Evolutionary conservation across 768 basidiomycete species (phyloP), one percentile per base, ranked within the genome.

Genomic region (Amanita subjunquillea): DNA sequence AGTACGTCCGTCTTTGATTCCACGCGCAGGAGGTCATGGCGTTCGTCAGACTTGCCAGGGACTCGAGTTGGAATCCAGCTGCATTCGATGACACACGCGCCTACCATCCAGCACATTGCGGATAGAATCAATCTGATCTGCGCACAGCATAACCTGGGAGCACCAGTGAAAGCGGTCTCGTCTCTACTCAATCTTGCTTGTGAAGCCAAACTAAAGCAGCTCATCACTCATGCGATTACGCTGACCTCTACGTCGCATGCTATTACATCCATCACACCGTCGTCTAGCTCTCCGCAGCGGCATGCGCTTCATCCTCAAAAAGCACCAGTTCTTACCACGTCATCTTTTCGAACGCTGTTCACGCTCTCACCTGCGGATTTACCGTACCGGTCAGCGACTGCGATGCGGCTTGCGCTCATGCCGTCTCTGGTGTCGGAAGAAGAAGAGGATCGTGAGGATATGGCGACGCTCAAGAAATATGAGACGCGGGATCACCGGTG

Each of bases 131-230:
- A 88, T 59, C 78, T 91, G 32, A 85, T 89, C 55, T 87, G 82
- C 38, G 84, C 86, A 1, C 88, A 91, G 59, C 81, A 89, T 58
- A 82, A 82, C 58, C 66, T 90, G 2, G 70, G 70, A 2, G 65
- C 74, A 15, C 86, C 88, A 0, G 72, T 78, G 4, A 80, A 80
- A 44, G 66, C 72, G 6, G 88, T 87, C 6, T 72, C 86, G 10
- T 72, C 80, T 2, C 71, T 91, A 2, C 77, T 90, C 74, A 80
- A 82, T 65, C 75, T 88, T 45, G 88, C 88, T 2, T 85, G 82
- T 59, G 87, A 91, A 73, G 85, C 85, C 15, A 87, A 88, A 62
- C 73, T 91, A 3, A 91, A 91, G 61, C 85, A 90, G 54, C 77
- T 91, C 25, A 84, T 91, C 57, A 87, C 83, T 1, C 86, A 86